These are phyloP conservation scores for Phoma sp. DNA, from an alignment of 2,329 filamentous ascomycete species.

Conservation along the genomic window DNA sequence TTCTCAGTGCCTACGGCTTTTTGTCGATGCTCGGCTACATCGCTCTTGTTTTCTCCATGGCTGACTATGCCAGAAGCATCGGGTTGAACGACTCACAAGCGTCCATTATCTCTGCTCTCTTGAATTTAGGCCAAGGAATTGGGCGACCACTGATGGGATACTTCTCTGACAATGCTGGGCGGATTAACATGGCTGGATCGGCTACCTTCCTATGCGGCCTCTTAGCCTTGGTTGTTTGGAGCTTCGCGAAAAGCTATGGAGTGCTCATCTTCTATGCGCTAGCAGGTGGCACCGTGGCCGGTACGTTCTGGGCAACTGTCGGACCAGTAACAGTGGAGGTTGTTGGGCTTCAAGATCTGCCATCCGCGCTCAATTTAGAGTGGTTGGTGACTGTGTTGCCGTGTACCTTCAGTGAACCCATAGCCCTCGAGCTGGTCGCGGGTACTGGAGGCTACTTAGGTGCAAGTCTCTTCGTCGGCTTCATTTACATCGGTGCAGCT, in stretches of 20 bases:
- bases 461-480: too few relatives aligned
- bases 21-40: conserved; percentile 57
- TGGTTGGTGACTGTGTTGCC: conserved; percentile 45
- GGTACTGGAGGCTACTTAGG: neutral
- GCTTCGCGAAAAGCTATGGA: conserved; percentile 51
- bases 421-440: conserved; percentile 6
- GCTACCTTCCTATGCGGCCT: conserved; percentile 48
- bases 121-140: conserved; percentile 57
- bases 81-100: conserved; percentile 51
- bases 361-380: conserved; percentile 44
- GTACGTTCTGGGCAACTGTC: conserved; percentile 55
- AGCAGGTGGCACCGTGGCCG: conserved; percentile 51
- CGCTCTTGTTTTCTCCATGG: conserved; percentile 54
- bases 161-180: conserved; percentile 52
- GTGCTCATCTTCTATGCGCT: conserved; percentile 53
- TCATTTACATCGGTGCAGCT: too few relatives aligned
- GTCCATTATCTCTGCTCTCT: conserved; percentile 48
- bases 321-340: conserved; percentile 48
- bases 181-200: too few relatives aligned
- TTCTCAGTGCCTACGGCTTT: conserved; percentile 52
- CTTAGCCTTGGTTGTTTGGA: conserved; percentile 55
- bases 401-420: neutral
- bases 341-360: conserved; percentile 48
- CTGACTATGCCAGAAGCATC: conserved; percentile 54
- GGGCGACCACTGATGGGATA: conserved; percentile 56